phyloP scores from a whole-genome alignment of 768 basidiomycete species.

The Sporobolomyces roseus region DNA sequence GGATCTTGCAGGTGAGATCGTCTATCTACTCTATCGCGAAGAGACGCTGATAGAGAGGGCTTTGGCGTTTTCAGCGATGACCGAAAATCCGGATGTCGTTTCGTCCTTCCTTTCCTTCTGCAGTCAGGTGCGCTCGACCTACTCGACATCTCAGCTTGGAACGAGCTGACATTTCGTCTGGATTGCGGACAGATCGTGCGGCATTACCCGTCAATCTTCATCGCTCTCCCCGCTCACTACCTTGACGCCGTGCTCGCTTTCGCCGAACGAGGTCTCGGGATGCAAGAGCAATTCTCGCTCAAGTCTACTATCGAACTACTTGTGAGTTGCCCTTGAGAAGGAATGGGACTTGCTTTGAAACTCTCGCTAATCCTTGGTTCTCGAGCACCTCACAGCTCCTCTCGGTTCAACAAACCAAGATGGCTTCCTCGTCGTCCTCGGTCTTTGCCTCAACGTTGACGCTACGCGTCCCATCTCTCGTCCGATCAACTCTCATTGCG shows the following conservation, averaged over 20 bases:
- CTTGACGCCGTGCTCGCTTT: conserved; percentile 48
- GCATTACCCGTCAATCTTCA: conserved; percentile 47
- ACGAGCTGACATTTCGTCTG: no score
- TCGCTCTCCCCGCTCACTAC: conserved; percentile 42
- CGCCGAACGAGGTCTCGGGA: conserved; percentile 47
- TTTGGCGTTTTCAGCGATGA: conserved; percentile 30
- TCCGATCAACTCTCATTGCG: conserved; percentile 47
- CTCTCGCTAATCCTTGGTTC: neutral
- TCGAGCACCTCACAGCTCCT: conserved; percentile 15
- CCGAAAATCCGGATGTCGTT: conserved; percentile 50
- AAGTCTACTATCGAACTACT: conserved; percentile 49
- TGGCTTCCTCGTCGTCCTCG: conserved; percentile 44
- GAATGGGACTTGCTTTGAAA: neutral
- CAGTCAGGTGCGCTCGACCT: conserved; percentile 43
- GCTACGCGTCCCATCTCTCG: conserved; percentile 44
- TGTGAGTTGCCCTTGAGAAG: conserved; percentile 41
- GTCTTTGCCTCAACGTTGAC: conserved; percentile 43
- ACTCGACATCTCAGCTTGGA: no score
- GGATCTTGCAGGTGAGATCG: conserved; percentile 3
- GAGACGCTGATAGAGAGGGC: neutral
- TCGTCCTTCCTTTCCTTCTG: conserved; percentile 50
- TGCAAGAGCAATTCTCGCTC: conserved; percentile 51
- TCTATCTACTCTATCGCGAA: neutral
- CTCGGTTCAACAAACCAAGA: conserved; percentile 37
- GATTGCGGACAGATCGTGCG: conserved; percentile 20